Evolutionary conservation across 2,329 filamentous ascomycete species (phyloP).

Genomic region (Cylindrodendrum hubeiense): DNA sequence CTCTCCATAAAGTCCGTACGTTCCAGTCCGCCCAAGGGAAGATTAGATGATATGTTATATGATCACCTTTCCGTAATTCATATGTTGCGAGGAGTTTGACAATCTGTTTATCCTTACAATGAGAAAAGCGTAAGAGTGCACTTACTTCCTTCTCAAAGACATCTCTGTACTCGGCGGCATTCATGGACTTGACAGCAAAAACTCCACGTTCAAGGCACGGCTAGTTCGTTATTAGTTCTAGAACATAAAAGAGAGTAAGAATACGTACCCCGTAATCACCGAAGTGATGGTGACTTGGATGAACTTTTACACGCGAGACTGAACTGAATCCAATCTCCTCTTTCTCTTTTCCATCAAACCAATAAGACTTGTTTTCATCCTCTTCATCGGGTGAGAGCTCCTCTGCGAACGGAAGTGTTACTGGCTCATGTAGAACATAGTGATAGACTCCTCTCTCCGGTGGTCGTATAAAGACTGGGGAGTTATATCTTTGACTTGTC

Average conservation of each 20-base stretch:
- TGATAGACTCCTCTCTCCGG: not conserved
- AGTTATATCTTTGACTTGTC: not conserved
- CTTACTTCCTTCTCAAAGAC: not conserved
- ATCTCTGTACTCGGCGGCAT: too few relatives aligned
- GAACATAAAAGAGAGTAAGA: too few relatives aligned
- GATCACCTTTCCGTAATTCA: not conserved
- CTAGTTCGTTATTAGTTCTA: not conserved
- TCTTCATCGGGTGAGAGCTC: not conserved
- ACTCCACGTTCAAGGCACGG: too few relatives aligned
- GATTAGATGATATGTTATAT: not conserved
- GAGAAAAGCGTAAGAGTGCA: not conserved
- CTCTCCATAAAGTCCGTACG: not conserved
- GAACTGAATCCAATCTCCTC: not conserved
- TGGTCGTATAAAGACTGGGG: not conserved
- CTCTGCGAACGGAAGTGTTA: not conserved
- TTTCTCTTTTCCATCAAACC: not conserved
- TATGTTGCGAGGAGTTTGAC: constrained; percentile 1
- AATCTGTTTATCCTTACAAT: not conserved
- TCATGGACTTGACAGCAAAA: constrained; percentile 2
- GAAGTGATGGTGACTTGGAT: not conserved
- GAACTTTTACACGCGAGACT: not conserved
- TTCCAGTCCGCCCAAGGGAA: constrained; percentile 5
- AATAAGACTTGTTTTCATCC: not conserved
- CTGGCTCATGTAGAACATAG: not conserved
- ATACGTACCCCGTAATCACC: not conserved